phyloP scores from a whole-genome alignment of 495 filamentous ascomycete species.

The Talaromyces adpressus region DNA sequence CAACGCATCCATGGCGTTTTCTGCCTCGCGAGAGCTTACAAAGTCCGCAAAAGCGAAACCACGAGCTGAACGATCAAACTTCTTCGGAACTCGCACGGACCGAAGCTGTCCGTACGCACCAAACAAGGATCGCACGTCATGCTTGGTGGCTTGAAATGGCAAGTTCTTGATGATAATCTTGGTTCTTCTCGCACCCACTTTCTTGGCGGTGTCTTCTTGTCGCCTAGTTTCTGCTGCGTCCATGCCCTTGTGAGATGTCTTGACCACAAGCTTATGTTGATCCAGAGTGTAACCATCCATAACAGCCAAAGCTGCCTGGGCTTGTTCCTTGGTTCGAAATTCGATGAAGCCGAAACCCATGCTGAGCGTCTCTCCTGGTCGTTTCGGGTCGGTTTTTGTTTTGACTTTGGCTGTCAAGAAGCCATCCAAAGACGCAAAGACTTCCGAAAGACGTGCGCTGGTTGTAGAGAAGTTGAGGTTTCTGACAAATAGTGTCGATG shows the following conservation, averaged over 20 bases:
- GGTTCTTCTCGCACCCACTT: conserved; percentile 61
- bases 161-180: conserved; percentile 99
- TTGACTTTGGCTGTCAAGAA: conserved; percentile 80
- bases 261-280: conserved; percentile 75
- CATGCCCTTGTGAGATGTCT: conserved; percentile 72
- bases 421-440: conserved; percentile 74
- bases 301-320: conserved; percentile 65
- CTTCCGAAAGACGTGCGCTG: conserved; percentile 59
- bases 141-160: conserved; percentile 90
- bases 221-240: conserved; percentile 83
- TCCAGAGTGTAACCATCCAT: conserved; percentile 88
- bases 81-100: conserved; percentile 88
- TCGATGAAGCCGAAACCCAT: conserved; percentile 97
- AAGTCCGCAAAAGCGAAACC: conserved; percentile 98
- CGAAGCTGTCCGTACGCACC: conserved; percentile 85
- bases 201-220: conserved; percentile 74
- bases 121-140: conserved; percentile 80
- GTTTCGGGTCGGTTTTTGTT: conserved; percentile 80
- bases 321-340: conserved; percentile 69
- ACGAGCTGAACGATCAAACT: conserved; percentile 77
- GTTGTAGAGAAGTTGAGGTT: conserved; percentile 93
- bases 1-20: conserved; percentile 85
- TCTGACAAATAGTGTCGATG: conserved; percentile 79
- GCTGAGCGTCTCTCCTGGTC: conserved; percentile 72
- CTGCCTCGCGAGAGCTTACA: conserved; percentile 81